Conservation (phyloP, 2,329 filamentous ascomycete genomes). For the Alternaria sp. region DNA sequence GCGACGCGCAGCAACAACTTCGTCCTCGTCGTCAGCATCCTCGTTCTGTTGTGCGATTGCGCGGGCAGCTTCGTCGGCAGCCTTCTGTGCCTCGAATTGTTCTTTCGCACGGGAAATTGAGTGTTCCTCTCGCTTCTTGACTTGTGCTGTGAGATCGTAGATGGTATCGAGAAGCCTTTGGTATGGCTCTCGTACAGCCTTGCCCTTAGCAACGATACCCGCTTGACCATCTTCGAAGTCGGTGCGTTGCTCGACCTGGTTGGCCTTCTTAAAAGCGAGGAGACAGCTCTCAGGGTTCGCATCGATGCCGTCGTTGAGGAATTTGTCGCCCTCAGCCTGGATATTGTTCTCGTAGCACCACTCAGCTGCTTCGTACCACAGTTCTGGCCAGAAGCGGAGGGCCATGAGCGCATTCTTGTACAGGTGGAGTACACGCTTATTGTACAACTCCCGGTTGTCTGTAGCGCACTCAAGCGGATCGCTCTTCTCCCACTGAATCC, state of each 20-base stretch:
- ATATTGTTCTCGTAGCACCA: constrained; percentile 86
- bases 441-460: constrained; percentile 78
- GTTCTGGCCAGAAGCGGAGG: constrained; percentile 90
- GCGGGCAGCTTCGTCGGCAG: constrained; percentile 49
- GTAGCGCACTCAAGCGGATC: constrained; percentile 86
- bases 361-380: constrained; percentile 94
- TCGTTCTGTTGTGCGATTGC: constrained; percentile 49
- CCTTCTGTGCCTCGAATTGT: constrained; percentile 55
- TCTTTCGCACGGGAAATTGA: constrained; percentile 63
- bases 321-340: constrained; percentile 74
- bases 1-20: constrained; percentile 47
- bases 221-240: constrained; percentile 79
- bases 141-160: constrained; percentile 83
- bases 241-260: constrained; percentile 81
- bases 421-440: constrained; percentile 81
- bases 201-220: constrained; percentile 67
- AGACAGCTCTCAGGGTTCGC: constrained; percentile 95
- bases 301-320: constrained; percentile 80
- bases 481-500: constrained; percentile 94
- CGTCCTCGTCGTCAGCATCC: constrained; percentile 63
- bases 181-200: constrained; percentile 81
- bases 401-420: constrained; percentile 96
- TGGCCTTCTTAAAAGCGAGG: constrained; percentile 85
- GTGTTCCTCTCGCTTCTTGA: constrained; percentile 69
- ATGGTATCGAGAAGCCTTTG: constrained; percentile 82